These are phyloP conservation scores for Monosporascus sp. DNA, from an alignment of 2,329 filamentous ascomycete species.

Conservation along the genomic window DNA sequence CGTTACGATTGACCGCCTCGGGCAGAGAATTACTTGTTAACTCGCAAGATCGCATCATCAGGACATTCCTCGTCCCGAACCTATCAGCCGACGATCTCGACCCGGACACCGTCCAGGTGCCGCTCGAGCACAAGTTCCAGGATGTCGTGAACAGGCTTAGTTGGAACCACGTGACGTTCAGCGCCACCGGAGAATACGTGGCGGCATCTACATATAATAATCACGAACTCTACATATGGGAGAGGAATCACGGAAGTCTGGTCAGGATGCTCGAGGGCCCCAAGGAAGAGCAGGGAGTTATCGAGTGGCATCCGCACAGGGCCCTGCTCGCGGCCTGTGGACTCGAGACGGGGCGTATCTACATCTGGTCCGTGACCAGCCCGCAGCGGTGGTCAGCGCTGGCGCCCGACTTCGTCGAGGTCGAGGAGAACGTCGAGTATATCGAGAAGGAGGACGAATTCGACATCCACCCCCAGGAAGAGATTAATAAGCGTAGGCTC, in stretches of 20 bases:
- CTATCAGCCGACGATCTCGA: conserved; percentile 64
- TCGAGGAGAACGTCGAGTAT: conserved; percentile 98
- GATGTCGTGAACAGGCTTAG: conserved; percentile 91
- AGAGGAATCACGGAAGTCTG: conserved; percentile 84
- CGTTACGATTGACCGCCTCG: conserved; percentile 76
- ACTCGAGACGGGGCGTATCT: conserved; percentile 86
- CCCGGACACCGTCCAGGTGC: conserved; percentile 78
- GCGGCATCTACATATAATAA: conserved; percentile 97
- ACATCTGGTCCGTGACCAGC: conserved; percentile 92
- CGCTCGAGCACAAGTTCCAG: conserved; percentile 96
- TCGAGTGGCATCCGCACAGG: conserved; percentile 92
- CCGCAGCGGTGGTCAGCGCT: conserved; percentile 97
- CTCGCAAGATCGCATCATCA: conserved; percentile 88
- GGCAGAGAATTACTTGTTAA: conserved; percentile 88
- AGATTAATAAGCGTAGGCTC: conserved; percentile 83
- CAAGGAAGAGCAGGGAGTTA: conserved; percentile 91
- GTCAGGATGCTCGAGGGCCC: conserved; percentile 96
- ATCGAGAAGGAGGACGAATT: conserved; percentile 95
- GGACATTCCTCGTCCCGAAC: conserved; percentile 86
- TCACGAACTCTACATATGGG: conserved; percentile 98
- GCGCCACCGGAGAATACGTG: conserved; percentile 89
- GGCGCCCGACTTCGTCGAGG: conserved; percentile 92
- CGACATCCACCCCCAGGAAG: conserved; percentile 92
- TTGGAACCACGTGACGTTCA: conserved; percentile 97
- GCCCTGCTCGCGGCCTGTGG: conserved; percentile 88